phyloP scores from a whole-genome alignment of 2,329 filamentous ascomycete species.

The Ceratocystis smalleyi region DNA sequence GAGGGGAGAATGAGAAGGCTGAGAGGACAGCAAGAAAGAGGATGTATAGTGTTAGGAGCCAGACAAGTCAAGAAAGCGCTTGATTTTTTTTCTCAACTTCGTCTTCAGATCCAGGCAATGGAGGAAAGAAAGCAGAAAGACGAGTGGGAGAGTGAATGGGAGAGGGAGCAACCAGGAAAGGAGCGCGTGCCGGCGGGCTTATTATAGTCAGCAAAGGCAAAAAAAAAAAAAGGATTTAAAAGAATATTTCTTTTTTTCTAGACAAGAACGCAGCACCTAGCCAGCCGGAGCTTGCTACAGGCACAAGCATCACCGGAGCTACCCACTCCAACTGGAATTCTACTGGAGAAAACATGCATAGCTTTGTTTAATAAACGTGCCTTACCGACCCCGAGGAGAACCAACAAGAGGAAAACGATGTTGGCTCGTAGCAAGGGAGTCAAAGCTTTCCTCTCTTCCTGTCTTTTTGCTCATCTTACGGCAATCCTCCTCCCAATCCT shows the following conservation, averaged over 20 bases:
- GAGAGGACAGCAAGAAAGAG: conserved; percentile 8
- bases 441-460: not conserved
- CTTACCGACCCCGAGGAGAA: not conserved
- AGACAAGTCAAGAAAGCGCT: not conserved
- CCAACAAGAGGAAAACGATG: not conserved
- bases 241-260: no score
- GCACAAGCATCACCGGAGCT: no score
- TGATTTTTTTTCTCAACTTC: not conserved
- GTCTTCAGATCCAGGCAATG: not conserved
- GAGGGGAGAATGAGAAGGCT: conserved; percentile 4
- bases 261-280: no score
- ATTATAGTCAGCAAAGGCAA: conserved; percentile 1
- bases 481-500: conserved; percentile 5
- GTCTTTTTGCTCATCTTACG: not conserved
- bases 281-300: no score
- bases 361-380: not conserved
- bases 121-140: not conserved
- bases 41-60: not conserved
- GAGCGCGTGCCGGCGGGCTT: not conserved
- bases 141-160: not conserved
- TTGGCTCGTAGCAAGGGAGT: conserved; percentile 2
- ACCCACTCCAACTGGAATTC: not conserved
- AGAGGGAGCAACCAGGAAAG: not conserved
- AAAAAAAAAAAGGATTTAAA: conserved; percentile 12
- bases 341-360: not conserved